Base-by-base conservation (phyloP, 139 green algal genomes). In the Tetradesmus lagerheimii region DNA sequence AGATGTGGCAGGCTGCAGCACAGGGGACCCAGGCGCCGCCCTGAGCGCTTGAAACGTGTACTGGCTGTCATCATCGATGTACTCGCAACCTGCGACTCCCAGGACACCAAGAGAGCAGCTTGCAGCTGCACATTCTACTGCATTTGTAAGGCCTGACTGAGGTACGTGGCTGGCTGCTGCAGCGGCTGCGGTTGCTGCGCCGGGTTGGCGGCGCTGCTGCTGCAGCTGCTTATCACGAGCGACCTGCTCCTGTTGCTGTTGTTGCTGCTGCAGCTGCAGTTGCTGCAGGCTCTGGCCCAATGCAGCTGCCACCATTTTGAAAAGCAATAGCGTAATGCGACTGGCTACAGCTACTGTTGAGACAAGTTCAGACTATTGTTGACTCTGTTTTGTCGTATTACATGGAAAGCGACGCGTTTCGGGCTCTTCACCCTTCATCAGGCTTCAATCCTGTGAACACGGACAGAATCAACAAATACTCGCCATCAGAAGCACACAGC, bases 231-330 rank as follows among this genome's bases (percentile, higher is more conserved):
- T 25, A 16, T 45, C 18, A 3, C 2, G 80, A 15, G 15, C 29
- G 80, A 2, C 23, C 35, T 34, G 18, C 31, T 50, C 4, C 37
- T 27, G n/a, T 71, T 78, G 39, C 78, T 84, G 41, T 57, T 62
- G 82, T 35, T 87, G 83, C 84, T 89, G 84, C 66, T 89, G 66
- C 66, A 80, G 83, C 37, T 64, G 62, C 31, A 66, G 64, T 39
- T 82, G 29, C 16, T 66, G 37, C 11, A 43, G 12, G 39, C 8
- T 64, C 38, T 82, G 84, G 8, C 67, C 67, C 29, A 89, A 14
- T 62, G 84, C 84, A 27, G 64, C 66, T 66, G 84, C 66, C 38
- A 89, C 66, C 5, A n/a, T n/a, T n/a, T n/a, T n/a, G n/a, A n/a
- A n/a, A n/a, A 80, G 84, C 31, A 27, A 41, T 14, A 83, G 29